These are phyloP conservation scores for Panicum miliaceum DNA, from an alignment of 176 grass and related monocot genomes.

Conservation along the genomic window DNA sequence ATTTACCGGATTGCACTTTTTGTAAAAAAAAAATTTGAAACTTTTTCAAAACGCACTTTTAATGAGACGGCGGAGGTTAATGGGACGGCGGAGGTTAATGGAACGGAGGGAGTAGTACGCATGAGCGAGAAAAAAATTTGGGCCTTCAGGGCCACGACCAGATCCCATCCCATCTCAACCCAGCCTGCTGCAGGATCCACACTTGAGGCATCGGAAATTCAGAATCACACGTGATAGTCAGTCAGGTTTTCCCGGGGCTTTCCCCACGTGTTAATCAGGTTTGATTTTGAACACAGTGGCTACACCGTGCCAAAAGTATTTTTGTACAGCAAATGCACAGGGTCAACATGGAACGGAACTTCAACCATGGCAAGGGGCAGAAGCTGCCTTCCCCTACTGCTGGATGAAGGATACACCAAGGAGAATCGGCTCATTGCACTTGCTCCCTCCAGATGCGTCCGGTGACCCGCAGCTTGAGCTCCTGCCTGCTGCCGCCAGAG, in stretches of 20 bases:
- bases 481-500: constrained; percentile 47
- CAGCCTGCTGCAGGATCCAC: neutral
- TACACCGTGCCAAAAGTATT: constrained; percentile 25
- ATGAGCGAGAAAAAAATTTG: neutral
- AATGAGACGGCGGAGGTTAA: too few relatives aligned
- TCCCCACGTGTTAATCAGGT: constrained; percentile 15
- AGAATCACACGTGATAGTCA: neutral
- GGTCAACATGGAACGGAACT: neutral
- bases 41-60: too few relatives aligned
- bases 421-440: neutral
- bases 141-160: neutral
- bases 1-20: too few relatives aligned
- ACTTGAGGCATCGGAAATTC: neutral
- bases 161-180: neutral
- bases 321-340: constrained; percentile 38
- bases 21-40: too few relatives aligned
- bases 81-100: too few relatives aligned
- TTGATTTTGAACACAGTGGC: neutral
- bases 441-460: constrained; percentile 68
- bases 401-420: neutral
- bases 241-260: neutral
- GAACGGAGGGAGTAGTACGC: too few relatives aligned
- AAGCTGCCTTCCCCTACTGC: neutral
- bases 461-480: constrained; percentile 66
- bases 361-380: neutral